A percentile compares a stretch with the other conserved stretches of the same genome.
phyloP scores from a whole-genome alignment of 2,329 filamentous ascomycete species.

The Hypoxylon sp. region DNA sequence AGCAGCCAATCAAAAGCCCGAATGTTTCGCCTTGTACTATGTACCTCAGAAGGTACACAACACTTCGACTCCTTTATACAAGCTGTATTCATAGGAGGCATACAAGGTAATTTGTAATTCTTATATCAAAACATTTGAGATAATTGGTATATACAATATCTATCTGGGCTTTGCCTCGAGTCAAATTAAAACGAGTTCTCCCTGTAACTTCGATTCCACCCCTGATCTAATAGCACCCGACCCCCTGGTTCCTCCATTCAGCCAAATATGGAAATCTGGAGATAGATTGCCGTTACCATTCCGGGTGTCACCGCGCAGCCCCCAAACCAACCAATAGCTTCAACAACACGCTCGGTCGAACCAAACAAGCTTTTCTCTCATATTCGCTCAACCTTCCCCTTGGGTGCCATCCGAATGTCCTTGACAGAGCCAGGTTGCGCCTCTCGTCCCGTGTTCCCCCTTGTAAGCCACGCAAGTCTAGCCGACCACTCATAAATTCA shows the following conservation, averaged over 20 bases:
- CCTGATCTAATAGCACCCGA: background rate
- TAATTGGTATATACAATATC: too few relatives aligned
- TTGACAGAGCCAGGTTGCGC: conserved; percentile 9
- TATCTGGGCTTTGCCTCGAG: too few relatives aligned
- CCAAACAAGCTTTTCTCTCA: conserved; percentile 32
- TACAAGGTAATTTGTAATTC: too few relatives aligned
- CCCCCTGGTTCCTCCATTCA: conserved; percentile 3
- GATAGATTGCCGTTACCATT: conserved; percentile 45
- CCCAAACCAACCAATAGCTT: conserved; percentile 43
- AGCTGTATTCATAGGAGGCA: too few relatives aligned
- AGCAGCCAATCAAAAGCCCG: too few relatives aligned
- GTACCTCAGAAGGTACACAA: too few relatives aligned
- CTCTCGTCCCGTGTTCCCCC: background rate
- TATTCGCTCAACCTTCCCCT: conserved; percentile 25
- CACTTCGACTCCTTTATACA: too few relatives aligned
- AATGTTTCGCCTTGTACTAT: too few relatives aligned
- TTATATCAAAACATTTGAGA: too few relatives aligned
- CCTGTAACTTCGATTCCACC: background rate
- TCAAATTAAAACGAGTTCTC: background rate
- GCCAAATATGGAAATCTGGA: conserved; percentile 49
- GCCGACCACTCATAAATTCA: conserved; percentile 2
- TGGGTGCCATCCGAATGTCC: conserved; percentile 18
- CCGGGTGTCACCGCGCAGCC: conserved; percentile 24
- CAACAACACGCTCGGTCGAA: conserved; percentile 19
- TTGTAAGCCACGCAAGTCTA: conserved; percentile 5